Evolutionary conservation across 805 yeast species (phyloP).

Genomic region (Sugiyamaella mastotermitis): DNA sequence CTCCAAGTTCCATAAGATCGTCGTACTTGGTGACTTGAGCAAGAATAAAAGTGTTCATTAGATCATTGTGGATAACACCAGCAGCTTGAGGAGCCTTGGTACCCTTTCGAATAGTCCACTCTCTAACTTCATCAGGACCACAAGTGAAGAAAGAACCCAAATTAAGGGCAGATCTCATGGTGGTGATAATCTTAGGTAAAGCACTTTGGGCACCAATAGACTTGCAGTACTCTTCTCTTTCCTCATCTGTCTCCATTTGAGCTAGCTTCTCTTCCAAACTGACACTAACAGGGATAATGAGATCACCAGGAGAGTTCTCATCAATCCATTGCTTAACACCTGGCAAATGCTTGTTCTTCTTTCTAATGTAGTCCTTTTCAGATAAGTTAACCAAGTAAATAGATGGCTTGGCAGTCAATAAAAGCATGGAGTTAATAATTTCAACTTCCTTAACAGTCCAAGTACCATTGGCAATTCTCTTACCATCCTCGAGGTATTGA

Average conservation of each 20-base stretch:
- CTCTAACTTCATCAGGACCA: constrained; percentile 78
- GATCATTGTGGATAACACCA: constrained; percentile 80
- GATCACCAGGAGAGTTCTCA: constrained; percentile 59
- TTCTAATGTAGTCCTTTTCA: constrained; percentile 52
- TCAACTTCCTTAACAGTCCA: constrained; percentile 65
- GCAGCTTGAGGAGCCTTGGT: constrained; percentile 86
- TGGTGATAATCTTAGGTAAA: constrained; percentile 54
- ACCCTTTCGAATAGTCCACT: constrained; percentile 79
- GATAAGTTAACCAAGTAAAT: constrained; percentile 69
- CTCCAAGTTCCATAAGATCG: constrained; percentile 47
- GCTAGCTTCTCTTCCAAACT: constrained; percentile 59
- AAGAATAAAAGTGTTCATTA: constrained; percentile 72
- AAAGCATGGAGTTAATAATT: constrained; percentile 61
- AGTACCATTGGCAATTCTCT: constrained; percentile 50
- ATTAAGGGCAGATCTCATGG: constrained; percentile 62
- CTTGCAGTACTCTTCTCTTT: constrained; percentile 24
- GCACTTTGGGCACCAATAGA: constrained; percentile 33
- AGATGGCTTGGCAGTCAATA: constrained; percentile 86
- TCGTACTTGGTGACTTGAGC: constrained; percentile 68
- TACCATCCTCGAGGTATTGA: constrained; percentile 53
- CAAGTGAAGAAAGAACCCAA: constrained; percentile 83
- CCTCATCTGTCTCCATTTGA: constrained; percentile 35
- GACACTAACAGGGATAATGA: constrained; percentile 66
- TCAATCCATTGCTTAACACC: constrained; percentile 64
- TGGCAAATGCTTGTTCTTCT: constrained; percentile 74